These are phyloP conservation scores for Cinnamomum chago DNA, from an alignment of 164 flowering plant species.

Conservation along the genomic window DNA sequence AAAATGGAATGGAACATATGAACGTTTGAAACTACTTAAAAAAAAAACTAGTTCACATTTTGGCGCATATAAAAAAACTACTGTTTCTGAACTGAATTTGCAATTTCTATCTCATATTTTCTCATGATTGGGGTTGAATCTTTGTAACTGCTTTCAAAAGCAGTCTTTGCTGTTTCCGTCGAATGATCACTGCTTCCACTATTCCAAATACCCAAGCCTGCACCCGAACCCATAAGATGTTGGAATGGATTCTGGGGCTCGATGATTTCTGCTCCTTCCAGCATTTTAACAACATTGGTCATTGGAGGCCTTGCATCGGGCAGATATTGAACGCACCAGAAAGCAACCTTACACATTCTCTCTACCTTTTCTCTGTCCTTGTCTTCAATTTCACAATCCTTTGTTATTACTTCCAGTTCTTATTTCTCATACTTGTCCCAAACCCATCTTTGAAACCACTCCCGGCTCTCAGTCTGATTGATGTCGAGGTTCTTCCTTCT, in stretches of 20 bases:
- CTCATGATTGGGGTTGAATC: background rate
- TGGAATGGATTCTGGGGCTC: conserved; percentile 17
- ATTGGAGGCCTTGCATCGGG: conserved; percentile 17
- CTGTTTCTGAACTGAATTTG: background rate
- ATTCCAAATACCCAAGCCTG: background rate
- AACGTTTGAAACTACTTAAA: background rate
- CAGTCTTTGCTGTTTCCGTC: background rate
- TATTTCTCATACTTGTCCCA: conserved; percentile 21
- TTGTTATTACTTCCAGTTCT: background rate
- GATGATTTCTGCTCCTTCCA: conserved; percentile 17
- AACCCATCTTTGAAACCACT: conserved; percentile 23
- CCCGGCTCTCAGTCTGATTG: background rate
- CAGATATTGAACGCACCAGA: conserved; percentile 29
- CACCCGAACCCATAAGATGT: background rate
- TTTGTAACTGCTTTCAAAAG: background rate
- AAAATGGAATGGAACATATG: too few species aligned
- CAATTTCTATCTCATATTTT: background rate
- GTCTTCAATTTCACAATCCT: conserved; percentile 11
- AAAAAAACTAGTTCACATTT: too few species aligned
- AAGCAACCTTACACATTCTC: conserved; percentile 20
- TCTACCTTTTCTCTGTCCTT: conserved; percentile 14
- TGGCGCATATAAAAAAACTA: too few species aligned
- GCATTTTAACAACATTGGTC: conserved; percentile 25
- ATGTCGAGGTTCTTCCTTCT: conserved; percentile 13
- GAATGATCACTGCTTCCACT: conserved; percentile 17